Conservation (phyloP, 192 early-diverging fungal genomes). For the Coemansia furcata region DNA sequence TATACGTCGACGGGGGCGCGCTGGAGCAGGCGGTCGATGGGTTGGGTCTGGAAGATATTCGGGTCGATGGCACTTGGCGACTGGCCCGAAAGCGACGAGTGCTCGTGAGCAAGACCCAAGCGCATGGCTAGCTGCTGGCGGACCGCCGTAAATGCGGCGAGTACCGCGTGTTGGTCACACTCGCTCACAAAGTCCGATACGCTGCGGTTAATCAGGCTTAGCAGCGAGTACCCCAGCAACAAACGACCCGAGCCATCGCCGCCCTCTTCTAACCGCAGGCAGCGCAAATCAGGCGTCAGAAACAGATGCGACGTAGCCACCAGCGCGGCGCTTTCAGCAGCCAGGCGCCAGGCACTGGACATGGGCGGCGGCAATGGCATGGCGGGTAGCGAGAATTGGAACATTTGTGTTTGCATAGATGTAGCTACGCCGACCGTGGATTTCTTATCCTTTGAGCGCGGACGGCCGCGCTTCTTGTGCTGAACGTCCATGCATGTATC, state of each 20-base stretch:
- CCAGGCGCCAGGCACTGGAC: background rate
- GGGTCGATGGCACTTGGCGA: slow-evolving; percentile 28
- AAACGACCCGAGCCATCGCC: background rate
- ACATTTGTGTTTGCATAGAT: slow-evolving; percentile 48
- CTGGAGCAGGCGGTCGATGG: slow-evolving; percentile 39
- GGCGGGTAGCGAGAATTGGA: slow-evolving; percentile 46
- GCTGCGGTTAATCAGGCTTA: slow-evolving; percentile 50
- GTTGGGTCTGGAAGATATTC: slow-evolving; percentile 36
- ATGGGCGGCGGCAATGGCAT: slow-evolving; percentile 4
- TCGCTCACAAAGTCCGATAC: slow-evolving; percentile 44
- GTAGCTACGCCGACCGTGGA: slow-evolving; percentile 5
- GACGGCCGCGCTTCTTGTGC: slow-evolving; percentile 86
- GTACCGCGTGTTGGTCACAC: slow-evolving; percentile 20
- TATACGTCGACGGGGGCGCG: slow-evolving; percentile 22
- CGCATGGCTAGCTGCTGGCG: slow-evolving; percentile 14
- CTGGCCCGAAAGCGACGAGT: slow-evolving; percentile 21
- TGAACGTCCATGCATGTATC: slow-evolving; percentile 84
- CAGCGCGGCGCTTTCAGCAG: background rate
- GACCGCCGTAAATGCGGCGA: slow-evolving; percentile 15
- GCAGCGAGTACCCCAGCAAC: slow-evolving; percentile 43
- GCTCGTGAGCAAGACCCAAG: slow-evolving; percentile 14
- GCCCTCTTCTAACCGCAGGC: slow-evolving; percentile 45
- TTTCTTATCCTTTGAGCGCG: slow-evolving; percentile 67
- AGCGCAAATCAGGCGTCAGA: slow-evolving; percentile 35
- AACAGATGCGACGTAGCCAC: slow-evolving; percentile 33